phyloP scores from a whole-genome alignment of 345 rosid genomes.

The Salix suchowensis region DNA sequence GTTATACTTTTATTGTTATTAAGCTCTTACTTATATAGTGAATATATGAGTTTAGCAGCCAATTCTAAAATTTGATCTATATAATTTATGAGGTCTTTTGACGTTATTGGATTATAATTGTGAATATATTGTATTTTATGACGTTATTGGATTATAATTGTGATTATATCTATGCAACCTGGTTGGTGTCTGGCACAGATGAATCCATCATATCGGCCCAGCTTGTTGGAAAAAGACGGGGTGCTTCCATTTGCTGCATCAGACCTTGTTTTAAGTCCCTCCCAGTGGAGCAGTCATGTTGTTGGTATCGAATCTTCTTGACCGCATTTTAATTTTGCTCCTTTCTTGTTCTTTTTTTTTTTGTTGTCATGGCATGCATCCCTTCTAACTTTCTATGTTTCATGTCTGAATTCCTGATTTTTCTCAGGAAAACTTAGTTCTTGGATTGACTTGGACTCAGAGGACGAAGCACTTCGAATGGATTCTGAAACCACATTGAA shows the following conservation, averaged over 20 bases:
- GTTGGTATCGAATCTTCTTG: conserved; percentile 54
- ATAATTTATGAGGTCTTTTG: no score
- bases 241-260: conserved; percentile 79
- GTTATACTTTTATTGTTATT: no score
- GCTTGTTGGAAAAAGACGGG: conserved; percentile 43
- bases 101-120: neutral
- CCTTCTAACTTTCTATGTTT: neutral
- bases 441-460: conserved; percentile 95
- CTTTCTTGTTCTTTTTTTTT: neutral
- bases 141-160: neutral
- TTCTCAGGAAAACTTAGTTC: conserved; percentile 77
- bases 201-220: conserved; percentile 81
- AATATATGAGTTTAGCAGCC: neutral
- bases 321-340: neutral
- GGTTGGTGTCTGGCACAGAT: conserved; percentile 39
- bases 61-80: neutral
- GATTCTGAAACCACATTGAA: conserved; percentile 89
- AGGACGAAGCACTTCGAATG: conserved; percentile 60
- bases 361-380: neutral
- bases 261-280: conserved; percentile 80
- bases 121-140: neutral
- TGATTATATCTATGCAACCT: neutral
- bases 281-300: conserved; percentile 96
- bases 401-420: neutral
- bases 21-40: no score